These are phyloP conservation scores for Fusarium domesticum DNA, from an alignment of 2,329 filamentous ascomycete genomes.

Conservation along the genomic window DNA sequence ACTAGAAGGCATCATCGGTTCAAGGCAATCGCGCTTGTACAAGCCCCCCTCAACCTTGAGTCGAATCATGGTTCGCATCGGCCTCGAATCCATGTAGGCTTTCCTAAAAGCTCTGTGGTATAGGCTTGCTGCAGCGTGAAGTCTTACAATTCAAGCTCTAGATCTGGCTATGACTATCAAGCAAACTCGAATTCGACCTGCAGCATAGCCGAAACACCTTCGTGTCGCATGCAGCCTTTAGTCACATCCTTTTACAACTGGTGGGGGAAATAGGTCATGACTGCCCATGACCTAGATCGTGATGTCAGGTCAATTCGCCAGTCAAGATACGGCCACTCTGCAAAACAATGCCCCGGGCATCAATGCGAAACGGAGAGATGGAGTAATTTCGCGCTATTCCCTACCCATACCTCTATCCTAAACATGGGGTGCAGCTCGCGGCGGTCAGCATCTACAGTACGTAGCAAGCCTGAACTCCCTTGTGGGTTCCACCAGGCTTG, in stretches of 20 bases:
- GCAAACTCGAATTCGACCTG: background rate
- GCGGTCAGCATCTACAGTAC: background rate
- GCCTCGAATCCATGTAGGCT: background rate
- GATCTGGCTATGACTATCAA: background rate
- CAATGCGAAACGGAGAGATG: background rate
- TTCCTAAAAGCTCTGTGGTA: background rate
- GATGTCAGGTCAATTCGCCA: background rate
- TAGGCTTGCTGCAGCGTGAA: background rate
- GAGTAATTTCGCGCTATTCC: background rate
- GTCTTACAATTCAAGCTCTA: background rate
- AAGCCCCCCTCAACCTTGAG: background rate
- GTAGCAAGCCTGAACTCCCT: conserved; percentile 6
- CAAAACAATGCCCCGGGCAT: background rate
- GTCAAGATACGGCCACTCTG: background rate
- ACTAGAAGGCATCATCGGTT: too few relatives aligned
- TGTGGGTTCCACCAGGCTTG: conserved; percentile 8
- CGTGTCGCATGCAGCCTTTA: background rate
- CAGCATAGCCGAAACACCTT: background rate
- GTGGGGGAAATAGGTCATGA: background rate
- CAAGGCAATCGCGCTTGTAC: background rate
- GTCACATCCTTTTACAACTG: background rate
- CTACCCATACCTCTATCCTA: background rate
- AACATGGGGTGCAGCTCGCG: background rate
- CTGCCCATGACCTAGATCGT: background rate
- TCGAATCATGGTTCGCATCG: background rate